Evolutionary conservation across 1,284 basidiomycete genomes (phyloP).

Genomic region (Trichosporon inkin): DNA sequence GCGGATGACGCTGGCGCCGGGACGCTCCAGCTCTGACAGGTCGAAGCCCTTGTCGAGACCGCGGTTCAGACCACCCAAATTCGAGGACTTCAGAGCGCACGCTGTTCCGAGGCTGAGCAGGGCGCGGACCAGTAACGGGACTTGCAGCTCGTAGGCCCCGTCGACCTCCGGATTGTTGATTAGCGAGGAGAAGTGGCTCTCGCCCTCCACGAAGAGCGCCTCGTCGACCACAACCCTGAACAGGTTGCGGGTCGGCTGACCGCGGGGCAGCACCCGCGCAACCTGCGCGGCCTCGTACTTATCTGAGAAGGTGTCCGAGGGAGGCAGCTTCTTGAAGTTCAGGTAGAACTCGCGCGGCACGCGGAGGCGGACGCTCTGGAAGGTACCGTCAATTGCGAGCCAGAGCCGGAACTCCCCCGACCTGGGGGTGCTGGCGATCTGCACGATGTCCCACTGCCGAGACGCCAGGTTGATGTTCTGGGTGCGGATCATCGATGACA

Average conservation of each 20-base stretch:
- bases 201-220: slow-evolving; percentile 73
- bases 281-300: slow-evolving; percentile 72
- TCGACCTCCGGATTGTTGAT: slow-evolving; percentile 94
- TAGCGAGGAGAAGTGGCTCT: slow-evolving; percentile 85
- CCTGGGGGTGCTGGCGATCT: slow-evolving; percentile 71
- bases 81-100: slow-evolving; percentile 65
- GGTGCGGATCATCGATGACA: slow-evolving; percentile 76
- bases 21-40: slow-evolving; percentile 72
- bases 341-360: slow-evolving; percentile 91
- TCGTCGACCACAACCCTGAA: slow-evolving; percentile 83
- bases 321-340: slow-evolving; percentile 69
- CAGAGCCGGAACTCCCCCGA: slow-evolving; percentile 86
- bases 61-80: slow-evolving; percentile 68
- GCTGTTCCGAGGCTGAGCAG: slow-evolving; percentile 79
- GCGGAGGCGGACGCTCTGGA: slow-evolving; percentile 73
- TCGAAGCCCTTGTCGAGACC: slow-evolving; percentile 82
- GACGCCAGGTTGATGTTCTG: slow-evolving; percentile 62
- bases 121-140: slow-evolving; percentile 80
- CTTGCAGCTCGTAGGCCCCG: slow-evolving; percentile 89
- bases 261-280: slow-evolving; percentile 73
- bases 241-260: slow-evolving; percentile 70
- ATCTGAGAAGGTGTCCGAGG: slow-evolving; percentile 61
- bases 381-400: slow-evolving; percentile 76
- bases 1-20: slow-evolving; percentile 59
- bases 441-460: slow-evolving; percentile 86